phyloP scores from a whole-genome alignment of 2,329 filamentous ascomycete genomes.

The Ilyonectria sp. region DNA sequence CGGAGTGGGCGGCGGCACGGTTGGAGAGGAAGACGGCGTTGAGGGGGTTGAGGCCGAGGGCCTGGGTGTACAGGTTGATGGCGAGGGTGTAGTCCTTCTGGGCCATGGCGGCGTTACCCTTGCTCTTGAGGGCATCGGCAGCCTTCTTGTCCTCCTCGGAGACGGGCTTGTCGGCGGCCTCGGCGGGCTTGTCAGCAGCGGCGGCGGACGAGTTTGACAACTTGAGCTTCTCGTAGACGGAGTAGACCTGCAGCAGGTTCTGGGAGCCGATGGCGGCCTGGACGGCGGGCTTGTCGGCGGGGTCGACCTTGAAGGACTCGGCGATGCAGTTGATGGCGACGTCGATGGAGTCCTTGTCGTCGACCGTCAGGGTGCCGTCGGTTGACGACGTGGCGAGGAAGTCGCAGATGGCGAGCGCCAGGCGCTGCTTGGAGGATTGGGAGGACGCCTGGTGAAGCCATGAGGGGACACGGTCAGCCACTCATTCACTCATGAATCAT shows the following conservation, averaged over 20 bases:
- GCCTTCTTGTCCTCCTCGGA: conserved; percentile 78
- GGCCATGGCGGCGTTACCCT: conserved; percentile 95
- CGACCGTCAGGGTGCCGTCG: conserved; percentile 89
- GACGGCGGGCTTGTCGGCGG: conserved; percentile 80
- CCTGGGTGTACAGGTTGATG: conserved; percentile 90
- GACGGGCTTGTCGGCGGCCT: conserved; percentile 52
- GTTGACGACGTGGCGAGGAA: conserved; percentile 88
- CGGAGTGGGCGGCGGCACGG: conserved; percentile 93
- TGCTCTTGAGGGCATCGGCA: conserved; percentile 89
- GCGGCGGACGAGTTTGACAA: conserved; percentile 61
- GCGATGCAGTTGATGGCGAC: conserved; percentile 95
- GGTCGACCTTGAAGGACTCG: conserved; percentile 95
- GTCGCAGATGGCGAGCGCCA: conserved; percentile 97
- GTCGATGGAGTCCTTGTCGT: conserved; percentile 95
- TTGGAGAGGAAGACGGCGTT: conserved; percentile 99
- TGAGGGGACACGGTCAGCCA: conserved; percentile 12
- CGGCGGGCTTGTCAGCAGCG: conserved; percentile 47
- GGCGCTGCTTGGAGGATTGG: conserved; percentile 79
- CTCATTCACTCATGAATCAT: not conserved
- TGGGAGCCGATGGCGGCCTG: conserved; percentile 86
- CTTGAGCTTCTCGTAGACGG: conserved; percentile 96
- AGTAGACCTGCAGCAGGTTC: conserved; percentile 91
- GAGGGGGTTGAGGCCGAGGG: conserved; percentile 82
- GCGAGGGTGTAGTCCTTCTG: conserved; percentile 89
- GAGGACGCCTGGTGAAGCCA: conserved; percentile 49